A percentile compares a stretch with the other conserved stretches of the same genome.
Conservation (phyloP, 139 green algal genomes). For the Tetraselmis chui region DNA sequence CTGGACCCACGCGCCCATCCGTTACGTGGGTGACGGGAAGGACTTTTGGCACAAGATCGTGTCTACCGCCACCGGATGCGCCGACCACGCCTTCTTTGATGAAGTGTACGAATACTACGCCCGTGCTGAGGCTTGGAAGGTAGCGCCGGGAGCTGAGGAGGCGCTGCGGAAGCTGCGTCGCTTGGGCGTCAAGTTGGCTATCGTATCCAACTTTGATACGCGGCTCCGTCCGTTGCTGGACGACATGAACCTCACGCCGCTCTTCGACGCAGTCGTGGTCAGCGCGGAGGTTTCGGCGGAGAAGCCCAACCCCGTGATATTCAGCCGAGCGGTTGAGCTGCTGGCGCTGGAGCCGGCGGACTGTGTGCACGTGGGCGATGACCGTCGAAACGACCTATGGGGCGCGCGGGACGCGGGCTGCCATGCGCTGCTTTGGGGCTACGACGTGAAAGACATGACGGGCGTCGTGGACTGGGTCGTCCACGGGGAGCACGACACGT, state of each 20-base stretch:
- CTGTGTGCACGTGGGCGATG: conserved; percentile 71
- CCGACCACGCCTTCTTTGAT: conserved; percentile 27
- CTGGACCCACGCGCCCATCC: conserved; percentile 35
- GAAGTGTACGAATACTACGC: conserved; percentile 66
- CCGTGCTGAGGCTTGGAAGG: conserved; percentile 40
- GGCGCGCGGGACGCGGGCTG: conserved; percentile 75
- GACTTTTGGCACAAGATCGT: conserved; percentile 55
- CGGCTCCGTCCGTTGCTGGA: conserved; percentile 69
- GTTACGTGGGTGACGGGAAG: conserved; percentile 69
- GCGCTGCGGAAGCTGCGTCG: conserved; percentile 45
- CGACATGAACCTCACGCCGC: conserved; percentile 35
- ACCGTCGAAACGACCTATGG: conserved; percentile 78
- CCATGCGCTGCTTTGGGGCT: conserved; percentile 73
- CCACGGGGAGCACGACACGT: not conserved
- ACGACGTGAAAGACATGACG: conserved; percentile 70
- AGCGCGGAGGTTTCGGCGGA: conserved; percentile 64
- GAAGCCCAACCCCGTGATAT: conserved; percentile 85
- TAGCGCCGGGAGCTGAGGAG: conserved; percentile 38
- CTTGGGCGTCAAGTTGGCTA: conserved; percentile 47
- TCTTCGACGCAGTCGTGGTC: conserved; percentile 79
- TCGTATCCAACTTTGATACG: conserved; percentile 90
- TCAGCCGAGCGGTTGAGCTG: conserved; percentile 33
- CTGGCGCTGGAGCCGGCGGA: conserved; percentile 40
- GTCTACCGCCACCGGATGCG: conserved; percentile 10
- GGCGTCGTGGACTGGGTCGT: conserved; percentile 53